Evolutionary conservation across 2,329 filamentous ascomycete genomes (phyloP), one percentile per base, ranked within the genome.

Genomic region (Trichoderma sp.): DNA sequence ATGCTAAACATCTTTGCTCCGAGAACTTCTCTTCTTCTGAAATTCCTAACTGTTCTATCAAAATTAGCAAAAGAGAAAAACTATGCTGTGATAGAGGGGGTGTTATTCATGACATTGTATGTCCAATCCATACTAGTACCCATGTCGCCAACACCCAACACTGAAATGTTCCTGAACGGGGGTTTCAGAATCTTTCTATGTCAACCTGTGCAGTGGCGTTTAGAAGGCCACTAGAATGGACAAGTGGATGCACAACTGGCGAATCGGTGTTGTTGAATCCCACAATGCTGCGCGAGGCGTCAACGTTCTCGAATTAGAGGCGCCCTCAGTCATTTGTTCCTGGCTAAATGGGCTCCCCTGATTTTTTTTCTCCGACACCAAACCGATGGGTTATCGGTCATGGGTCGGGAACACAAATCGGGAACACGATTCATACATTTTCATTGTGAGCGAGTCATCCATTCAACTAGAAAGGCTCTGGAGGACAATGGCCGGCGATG

Each of bases 371-470:
- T 36, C 39, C n/a, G 47, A 11, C 15, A 30, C 57, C 11, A 3
- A 20, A 53, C 34, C 3, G n/a, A 36, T 39, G 15, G 5, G 13
- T 6, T 30, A 30, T 61, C 39, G 57, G 57, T 43, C n/a, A 12
- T 53, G 15, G 20, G 67, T 61, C 28, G 30, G 67, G n/a, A 23
- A 62, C 57, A 32, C 12, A 20, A 26, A 36, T 53, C 67, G 39
- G 67, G 39, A 23, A 69, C 57, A 32, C 12, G 57, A 34, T 20
- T 62, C 67, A 34, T 26, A 17, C n/a, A 6, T 20, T 32, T 61
- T 12, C 30, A 62, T 62, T 69, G 57, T 69, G 20, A 50, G 28
- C 67, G 67, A 69, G 67, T 69, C 67, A 53, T 69, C 57, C 3
- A 47, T 39, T 17, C 53, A 59, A 59, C n/a, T 26, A 53, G 5